phyloP scores from a whole-genome alignment of 305 asterid genomes.

The Fraxinus platypoda region DNA sequence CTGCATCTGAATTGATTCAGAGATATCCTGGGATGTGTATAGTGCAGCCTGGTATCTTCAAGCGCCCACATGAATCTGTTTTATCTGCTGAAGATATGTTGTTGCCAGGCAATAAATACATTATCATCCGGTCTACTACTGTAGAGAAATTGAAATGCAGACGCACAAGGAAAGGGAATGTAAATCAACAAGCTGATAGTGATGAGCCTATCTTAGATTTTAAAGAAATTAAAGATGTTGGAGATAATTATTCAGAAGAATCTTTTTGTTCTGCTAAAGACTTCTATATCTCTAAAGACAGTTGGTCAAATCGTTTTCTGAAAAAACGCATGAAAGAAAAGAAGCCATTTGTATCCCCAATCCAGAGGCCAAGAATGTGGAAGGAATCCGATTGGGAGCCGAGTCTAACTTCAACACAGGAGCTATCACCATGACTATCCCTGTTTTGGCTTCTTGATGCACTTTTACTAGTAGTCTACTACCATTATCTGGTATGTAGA shows the following conservation, averaged over 20 bases:
- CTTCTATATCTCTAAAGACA: slow-evolving; percentile 29
- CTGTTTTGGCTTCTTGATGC: neutral
- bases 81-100: slow-evolving; percentile 44
- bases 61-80: slow-evolving; percentile 49
- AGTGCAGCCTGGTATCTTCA: slow-evolving; percentile 57
- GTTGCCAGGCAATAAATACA: slow-evolving; percentile 62
- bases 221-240: slow-evolving; percentile 25
- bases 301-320: slow-evolving; percentile 16
- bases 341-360: slow-evolving; percentile 38
- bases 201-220: slow-evolving; percentile 24
- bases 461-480: neutral
- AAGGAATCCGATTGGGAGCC: slow-evolving; percentile 40
- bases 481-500: slow-evolving; percentile 12
- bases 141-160: slow-evolving; percentile 52
- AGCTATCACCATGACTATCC: slow-evolving; percentile 57
- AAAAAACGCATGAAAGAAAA: slow-evolving; percentile 22
- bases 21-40: slow-evolving; percentile 64
- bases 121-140: slow-evolving; percentile 41
- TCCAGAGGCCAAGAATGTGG: slow-evolving; percentile 33
- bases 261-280: slow-evolving; percentile 38
- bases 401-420: slow-evolving; percentile 46
- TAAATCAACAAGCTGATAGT: neutral
- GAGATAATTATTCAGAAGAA: slow-evolving; percentile 25
- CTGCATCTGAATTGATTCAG: slow-evolving; percentile 46
- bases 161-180: slow-evolving; percentile 1